Evolutionary conservation across 306 rosid species (phyloP), one percentile per base, ranked within the genome.

Genomic region (Cucurbita argyrosperma): DNA sequence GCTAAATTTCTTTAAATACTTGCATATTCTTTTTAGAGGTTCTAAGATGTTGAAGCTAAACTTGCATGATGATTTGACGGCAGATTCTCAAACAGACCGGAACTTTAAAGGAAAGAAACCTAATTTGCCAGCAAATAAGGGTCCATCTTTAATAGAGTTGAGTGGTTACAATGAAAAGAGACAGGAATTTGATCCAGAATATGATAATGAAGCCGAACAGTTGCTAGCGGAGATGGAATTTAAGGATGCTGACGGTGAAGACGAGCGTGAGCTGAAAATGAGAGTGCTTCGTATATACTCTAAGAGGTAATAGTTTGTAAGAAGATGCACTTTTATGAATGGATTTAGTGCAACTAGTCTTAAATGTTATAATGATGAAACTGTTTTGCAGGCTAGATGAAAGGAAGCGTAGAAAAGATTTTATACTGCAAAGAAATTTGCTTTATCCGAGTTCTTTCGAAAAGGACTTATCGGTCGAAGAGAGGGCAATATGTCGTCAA

Each of bases 201-300:
- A 94, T 74, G 99, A 94, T 78, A 91, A 94, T 35, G 97, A 94
- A 21, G 97, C 97, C 5, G 99, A 94, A 79, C 96, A 88, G 79
- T 75, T 94, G 57, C 82, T 94, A 7, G 97, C 97, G 40, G 96
- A 94, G 82, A 94, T 94, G 99, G 99, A 94, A 78, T 94, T 94
- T 76, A 94, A 91, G 90, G 96, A 94, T 39, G 74, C 84, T 43
- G 99, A 94, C 76, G 79, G 74, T 18, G 97, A 87, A 60, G 99
- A 94, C 0, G 99, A 94, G 80, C 90, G 89, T 60, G 97, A 94
- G 69, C 82, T 94, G 77, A 91, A 94, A 80, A 73, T 91, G 69
- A 88, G 92, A 62, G 89, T 94, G 62, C 71, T 94, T 79, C 92
- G 84, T 39, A 84, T 89, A 65, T 94, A 89, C 88, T 75, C 83